Conservation (phyloP, 2,329 filamentous ascomycete genomes). For the Phialophora tarda region DNA sequence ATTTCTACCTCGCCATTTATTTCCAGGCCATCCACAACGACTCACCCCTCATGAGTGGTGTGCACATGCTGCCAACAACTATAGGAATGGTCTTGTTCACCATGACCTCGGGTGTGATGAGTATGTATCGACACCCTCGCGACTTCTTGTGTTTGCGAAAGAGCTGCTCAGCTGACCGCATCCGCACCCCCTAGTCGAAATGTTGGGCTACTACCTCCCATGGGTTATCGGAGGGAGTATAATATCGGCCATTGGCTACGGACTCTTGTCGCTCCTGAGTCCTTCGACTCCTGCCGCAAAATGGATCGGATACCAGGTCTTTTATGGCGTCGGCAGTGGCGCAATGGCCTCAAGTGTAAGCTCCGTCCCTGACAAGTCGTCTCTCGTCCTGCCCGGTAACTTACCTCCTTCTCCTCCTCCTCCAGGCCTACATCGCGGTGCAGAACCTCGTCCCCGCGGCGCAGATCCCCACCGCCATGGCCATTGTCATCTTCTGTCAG, state of each 20-base stretch:
- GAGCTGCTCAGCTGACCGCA: conserved; percentile 1
- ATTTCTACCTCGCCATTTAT: conserved; percentile 49
- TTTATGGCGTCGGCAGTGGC: conserved; percentile 25
- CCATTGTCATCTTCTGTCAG: conserved; percentile 44
- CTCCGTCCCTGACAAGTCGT: too few relatives aligned
- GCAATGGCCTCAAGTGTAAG: conserved; percentile 14
- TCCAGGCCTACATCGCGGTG: conserved; percentile 41
- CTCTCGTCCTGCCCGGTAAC: too few relatives aligned
- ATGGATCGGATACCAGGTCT: conserved; percentile 46
- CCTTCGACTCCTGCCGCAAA: conserved; percentile 33
- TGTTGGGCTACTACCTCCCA: conserved; percentile 26
- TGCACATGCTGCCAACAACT: conserved; percentile 48
- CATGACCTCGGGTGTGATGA: conserved; percentile 15
- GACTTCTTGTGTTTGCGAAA: conserved; percentile 3
- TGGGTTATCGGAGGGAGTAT: conserved; percentile 11
- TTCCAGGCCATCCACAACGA: conserved; percentile 50
- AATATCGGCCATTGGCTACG: conserved; percentile 30
- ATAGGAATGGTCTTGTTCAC: conserved; percentile 31
- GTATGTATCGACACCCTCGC: conserved; percentile 8
- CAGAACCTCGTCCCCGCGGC: conserved; percentile 40
- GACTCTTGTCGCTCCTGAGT: conserved; percentile 36
- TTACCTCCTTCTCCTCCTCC: too few relatives aligned
- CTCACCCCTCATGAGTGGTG: conserved; percentile 48
- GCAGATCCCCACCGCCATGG: conserved; percentile 42
- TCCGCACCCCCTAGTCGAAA: not conserved